Conservation (phyloP, 202 grass and related monocot genomes). For the Setaria viridis region DNA sequence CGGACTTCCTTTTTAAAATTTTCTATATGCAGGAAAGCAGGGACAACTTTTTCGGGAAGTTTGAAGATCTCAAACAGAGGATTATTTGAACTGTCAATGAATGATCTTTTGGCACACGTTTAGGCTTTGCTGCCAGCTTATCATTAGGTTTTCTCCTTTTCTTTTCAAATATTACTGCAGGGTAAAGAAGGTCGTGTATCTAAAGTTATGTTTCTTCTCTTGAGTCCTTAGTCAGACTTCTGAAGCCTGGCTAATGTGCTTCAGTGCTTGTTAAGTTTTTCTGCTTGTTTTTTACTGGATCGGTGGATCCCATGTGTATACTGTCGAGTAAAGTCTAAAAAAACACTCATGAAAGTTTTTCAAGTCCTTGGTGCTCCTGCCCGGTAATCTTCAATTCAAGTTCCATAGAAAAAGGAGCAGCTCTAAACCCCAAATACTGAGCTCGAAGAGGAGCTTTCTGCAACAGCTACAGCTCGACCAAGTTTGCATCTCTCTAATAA, state of each 20-base stretch:
- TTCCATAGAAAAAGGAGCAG: background rate
- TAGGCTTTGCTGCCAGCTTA: constrained; percentile 43
- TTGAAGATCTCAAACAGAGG: constrained; percentile 65
- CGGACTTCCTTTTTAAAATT: background rate
- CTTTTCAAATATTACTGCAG: constrained; percentile 35
- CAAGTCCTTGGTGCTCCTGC: background rate
- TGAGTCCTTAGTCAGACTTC: constrained; percentile 29
- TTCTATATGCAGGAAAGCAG: constrained; percentile 70
- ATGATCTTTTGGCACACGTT: constrained; percentile 39
- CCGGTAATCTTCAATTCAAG: background rate
- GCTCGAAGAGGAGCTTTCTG: background rate
- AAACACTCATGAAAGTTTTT: background rate
- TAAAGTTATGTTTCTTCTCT: constrained; percentile 11
- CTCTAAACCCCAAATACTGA: background rate
- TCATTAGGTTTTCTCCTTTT: constrained; percentile 41
- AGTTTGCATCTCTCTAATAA: background rate
- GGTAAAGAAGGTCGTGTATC: constrained; percentile 32
- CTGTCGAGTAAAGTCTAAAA: background rate
- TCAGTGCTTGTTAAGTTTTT: background rate
- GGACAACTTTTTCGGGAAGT: constrained; percentile 71
- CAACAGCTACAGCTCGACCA: background rate
- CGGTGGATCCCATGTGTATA: background rate
- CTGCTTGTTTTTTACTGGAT: constrained; percentile 35
- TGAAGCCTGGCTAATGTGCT: constrained; percentile 25
- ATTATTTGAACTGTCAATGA: constrained; percentile 54